Conservation (phyloP, 2,329 filamentous ascomycete species). For the Fusarium sp. region DNA sequence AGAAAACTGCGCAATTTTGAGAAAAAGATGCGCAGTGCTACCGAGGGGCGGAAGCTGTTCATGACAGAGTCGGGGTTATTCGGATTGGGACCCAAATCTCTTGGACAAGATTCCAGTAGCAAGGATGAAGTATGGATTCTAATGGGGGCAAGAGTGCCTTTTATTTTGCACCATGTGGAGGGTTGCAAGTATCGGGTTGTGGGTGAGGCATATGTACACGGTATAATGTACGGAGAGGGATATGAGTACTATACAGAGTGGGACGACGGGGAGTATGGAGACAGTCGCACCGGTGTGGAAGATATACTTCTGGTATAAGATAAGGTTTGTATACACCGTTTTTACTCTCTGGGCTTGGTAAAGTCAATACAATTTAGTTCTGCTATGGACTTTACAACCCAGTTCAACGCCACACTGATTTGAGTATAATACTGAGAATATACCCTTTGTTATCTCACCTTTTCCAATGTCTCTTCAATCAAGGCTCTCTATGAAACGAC, state of each 20-base stretch:
- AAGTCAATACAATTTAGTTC: too few species aligned
- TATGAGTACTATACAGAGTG: neutral
- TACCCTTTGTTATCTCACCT: too few species aligned
- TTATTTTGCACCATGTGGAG: neutral
- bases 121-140: neutral
- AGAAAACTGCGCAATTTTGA: constrained; percentile 1
- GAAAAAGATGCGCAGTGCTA: neutral
- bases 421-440: too few species aligned
- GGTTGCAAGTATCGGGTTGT: constrained; percentile 1
- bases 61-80: neutral
- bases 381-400: too few species aligned
- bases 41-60: neutral
- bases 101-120: neutral
- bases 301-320: neutral
- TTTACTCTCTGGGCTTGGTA: too few species aligned
- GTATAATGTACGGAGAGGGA: constrained; percentile 5
- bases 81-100: neutral
- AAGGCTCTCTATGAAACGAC: too few species aligned
- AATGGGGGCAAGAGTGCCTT: neutral
- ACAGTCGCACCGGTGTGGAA: neutral
- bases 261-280: neutral
- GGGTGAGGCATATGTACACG: constrained; percentile 10
- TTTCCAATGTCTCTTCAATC: too few species aligned
- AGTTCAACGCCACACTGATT: too few species aligned
- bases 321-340: neutral